Evolutionary conservation across 345 rosid species (phyloP).

Genomic region (Eucalyptus sp.): DNA sequence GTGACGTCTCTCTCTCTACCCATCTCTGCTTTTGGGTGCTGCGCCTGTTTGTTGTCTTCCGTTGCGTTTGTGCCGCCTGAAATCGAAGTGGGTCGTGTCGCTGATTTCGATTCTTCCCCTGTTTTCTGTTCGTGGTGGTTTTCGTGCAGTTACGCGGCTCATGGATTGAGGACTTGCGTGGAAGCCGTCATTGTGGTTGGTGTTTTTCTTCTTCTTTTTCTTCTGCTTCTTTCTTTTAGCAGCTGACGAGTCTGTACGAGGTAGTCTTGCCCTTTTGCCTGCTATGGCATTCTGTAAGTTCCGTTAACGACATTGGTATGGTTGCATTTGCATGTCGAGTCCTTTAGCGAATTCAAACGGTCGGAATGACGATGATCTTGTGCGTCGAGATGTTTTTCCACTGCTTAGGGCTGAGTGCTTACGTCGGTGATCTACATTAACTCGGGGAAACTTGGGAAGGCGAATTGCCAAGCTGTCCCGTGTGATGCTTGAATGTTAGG

Average conservation of each 20-base stretch:
- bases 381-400: not conserved
- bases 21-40: not conserved
- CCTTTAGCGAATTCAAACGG: not conserved
- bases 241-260: not conserved
- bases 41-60: not conserved
- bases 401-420: not conserved
- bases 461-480: not conserved
- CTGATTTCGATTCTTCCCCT: not conserved
- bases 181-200: slow-evolving; percentile 77
- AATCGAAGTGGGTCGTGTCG: not conserved
- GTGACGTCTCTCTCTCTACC: slow-evolving; percentile 7
- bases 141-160: slow-evolving; percentile 38
- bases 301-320: not conserved
- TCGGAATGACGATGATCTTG: not conserved
- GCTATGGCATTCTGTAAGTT: not conserved
- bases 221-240: not conserved
- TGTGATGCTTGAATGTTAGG: not conserved
- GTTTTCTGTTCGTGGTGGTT: not conserved
- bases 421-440: not conserved
- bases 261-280: not conserved
- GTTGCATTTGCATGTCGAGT: not conserved
- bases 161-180: slow-evolving; percentile 75
- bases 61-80: not conserved
- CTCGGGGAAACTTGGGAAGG: not conserved
- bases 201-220: not conserved